A percentile compares a stretch with the other conserved stretches of the same genome.
phyloP scores from a whole-genome alignment of 2,329 filamentous ascomycete genomes.

The Trichoderma citrinoviride region DNA sequence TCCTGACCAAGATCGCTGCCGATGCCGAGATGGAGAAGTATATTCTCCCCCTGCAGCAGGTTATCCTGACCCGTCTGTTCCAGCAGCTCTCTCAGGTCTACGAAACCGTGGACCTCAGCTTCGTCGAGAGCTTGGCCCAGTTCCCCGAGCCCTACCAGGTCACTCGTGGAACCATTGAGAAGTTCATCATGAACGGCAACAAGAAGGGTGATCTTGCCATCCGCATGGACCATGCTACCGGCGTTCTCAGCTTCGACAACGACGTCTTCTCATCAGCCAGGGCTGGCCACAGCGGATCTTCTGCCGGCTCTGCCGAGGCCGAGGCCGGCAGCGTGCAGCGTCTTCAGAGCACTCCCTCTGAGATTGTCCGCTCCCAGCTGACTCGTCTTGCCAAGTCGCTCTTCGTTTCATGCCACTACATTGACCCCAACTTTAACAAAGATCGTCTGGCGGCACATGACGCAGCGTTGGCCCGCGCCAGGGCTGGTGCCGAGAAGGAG shows the following conservation, averaged over 20 bases:
- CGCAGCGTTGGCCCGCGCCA: slow-evolving; percentile 75
- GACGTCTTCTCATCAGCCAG: slow-evolving; percentile 98
- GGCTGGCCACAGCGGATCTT: slow-evolving; percentile 80
- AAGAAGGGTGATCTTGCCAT: slow-evolving; percentile 99
- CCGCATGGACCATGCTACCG: slow-evolving; percentile 91
- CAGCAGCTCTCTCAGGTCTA: slow-evolving; percentile 99
- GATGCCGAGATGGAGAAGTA: slow-evolving; percentile 98
- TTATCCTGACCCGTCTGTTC: slow-evolving; percentile 96
- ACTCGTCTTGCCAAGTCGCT: slow-evolving; percentile 87
- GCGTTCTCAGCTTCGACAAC: slow-evolving; percentile 93
- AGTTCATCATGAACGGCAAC: slow-evolving; percentile 99
- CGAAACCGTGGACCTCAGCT: slow-evolving; percentile 91
- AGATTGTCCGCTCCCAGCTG: slow-evolving; percentile 94
- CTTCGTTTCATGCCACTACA: slow-evolving; percentile 92
- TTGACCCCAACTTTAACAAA: slow-evolving; percentile 86
- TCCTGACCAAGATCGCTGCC: slow-evolving; percentile 86
- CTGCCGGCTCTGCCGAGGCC: slow-evolving; percentile 80
- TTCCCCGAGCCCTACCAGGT: slow-evolving; percentile 98
- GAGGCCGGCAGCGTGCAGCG: slow-evolving; percentile 86
- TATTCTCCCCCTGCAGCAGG: slow-evolving; percentile 91
- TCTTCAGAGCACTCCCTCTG: slow-evolving; percentile 93
- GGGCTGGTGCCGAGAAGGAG: slow-evolving; percentile 87
- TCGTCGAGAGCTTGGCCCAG: slow-evolving; percentile 88
- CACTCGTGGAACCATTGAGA: slow-evolving; percentile 86
- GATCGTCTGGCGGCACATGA: slow-evolving; percentile 75